Base-by-base conservation (phyloP, 1,139 yeast species). In the Lodderomyces jiufengensis region DNA sequence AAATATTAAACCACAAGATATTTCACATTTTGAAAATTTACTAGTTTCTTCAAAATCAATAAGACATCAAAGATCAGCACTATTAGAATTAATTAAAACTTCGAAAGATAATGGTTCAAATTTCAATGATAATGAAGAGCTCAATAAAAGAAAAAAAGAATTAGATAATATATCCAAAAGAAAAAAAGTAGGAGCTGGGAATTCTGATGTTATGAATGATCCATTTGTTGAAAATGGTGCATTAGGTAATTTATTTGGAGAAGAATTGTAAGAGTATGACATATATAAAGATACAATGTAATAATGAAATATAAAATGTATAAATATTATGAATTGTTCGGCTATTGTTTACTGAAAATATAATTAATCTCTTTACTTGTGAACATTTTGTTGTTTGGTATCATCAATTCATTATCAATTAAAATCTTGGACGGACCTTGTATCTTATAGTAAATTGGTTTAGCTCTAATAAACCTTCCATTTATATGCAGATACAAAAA, bases 31-130 rank as follows among this genome's bases (percentile, higher is more conserved):
- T 42, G 90, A 84, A 49, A 62, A 66, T n/a, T 65, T 76, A 33
- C 59, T 85, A 36, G 75, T 75, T 20, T 72, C 72, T 34, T 78
- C 83, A 10, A 79, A 78, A 50, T 74, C 82, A 11, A 66, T 81
- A 44, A 76, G 84, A 43, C 90, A 82, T 51, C 95, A 84, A 59
- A 69, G 92, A 42, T 76, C 83, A 7, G 78, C 85, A 9, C 71
- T 86, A 54, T 60, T 84, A 34, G 94, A 84, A 45, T 78, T 84
- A 47, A 62, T 79, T 8, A 72, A 70, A 37, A 60, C 67, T 39
- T 63, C 76, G 41, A 69, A 65, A 43, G 65, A 63, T 24, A 52
- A 47, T 24, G 21, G 47, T 11, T 41, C 48, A 20, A 46, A n/a
- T n/a, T n/a, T 45, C 7, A 44, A 44, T 12, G 59, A 66, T 45